Conservation (phyloP, 768 basidiomycete genomes). For the Porpolomopsis calyptriformis region DNA sequence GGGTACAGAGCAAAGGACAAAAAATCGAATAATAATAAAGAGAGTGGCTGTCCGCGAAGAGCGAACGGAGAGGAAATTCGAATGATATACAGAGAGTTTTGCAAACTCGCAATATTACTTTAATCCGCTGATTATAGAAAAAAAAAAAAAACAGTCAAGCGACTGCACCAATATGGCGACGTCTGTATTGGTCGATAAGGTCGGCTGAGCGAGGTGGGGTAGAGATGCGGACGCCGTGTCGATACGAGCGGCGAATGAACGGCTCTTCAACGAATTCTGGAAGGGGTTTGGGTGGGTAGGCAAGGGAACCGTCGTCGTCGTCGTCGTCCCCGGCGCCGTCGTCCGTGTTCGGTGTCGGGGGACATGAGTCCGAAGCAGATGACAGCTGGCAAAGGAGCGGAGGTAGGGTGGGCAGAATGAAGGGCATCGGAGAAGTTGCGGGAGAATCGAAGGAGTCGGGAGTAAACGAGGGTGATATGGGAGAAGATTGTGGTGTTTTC, state of each 20-base stretch:
- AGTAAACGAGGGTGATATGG: constrained; percentile 55
- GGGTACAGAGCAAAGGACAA: background rate
- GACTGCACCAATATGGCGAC: constrained; percentile 20
- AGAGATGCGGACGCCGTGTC: constrained; percentile 35
- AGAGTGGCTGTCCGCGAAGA: background rate
- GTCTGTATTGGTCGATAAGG: constrained; percentile 19
- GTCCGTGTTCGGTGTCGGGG: constrained; percentile 21
- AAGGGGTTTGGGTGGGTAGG: constrained; percentile 15
- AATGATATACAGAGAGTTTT: background rate
- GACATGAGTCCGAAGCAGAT: constrained; percentile 26
- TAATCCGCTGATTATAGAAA: background rate
- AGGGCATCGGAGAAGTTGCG: constrained; percentile 33
- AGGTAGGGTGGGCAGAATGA: constrained; percentile 58
- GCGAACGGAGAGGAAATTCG: background rate
- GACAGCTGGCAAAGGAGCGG: constrained; percentile 37
- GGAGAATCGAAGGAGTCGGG: constrained; percentile 25
- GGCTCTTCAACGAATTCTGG: constrained; percentile 20
- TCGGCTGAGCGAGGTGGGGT: constrained; percentile 28
- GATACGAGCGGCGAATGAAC: constrained; percentile 22
- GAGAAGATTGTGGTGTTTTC: constrained; percentile 66
- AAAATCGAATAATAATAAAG: background rate
- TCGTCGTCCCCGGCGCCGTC: too few species aligned
- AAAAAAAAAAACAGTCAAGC: constrained; percentile 12
- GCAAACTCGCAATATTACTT: background rate
- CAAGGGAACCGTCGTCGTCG: background rate